These are phyloP conservation scores for Rhodotorula kratochvilovae DNA, from an alignment of 768 basidiomycete genomes.

Conservation along the genomic window DNA sequence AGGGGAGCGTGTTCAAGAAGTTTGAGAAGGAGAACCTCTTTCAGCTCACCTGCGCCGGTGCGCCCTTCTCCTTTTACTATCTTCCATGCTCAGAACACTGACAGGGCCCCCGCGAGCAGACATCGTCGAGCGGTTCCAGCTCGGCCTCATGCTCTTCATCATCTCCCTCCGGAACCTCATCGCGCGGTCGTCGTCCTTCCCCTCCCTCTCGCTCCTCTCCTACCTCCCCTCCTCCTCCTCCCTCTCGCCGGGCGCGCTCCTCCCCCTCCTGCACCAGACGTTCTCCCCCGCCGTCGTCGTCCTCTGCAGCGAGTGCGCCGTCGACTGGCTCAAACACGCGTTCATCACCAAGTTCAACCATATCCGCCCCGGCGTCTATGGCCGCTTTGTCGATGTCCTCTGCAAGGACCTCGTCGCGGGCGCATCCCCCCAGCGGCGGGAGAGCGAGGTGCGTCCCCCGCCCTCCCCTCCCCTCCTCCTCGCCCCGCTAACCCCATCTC, in stretches of 20 bases:
- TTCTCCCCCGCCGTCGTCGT: constrained; percentile 90
- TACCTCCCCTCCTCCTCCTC: constrained; percentile 52
- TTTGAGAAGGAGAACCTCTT: constrained; percentile 99
- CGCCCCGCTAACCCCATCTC: not conserved
- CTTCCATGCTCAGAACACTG: not conserved
- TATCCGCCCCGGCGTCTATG: constrained; percentile 89
- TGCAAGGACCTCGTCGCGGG: constrained; percentile 82
- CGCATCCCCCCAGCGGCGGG: constrained; percentile 50
- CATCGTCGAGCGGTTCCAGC: constrained; percentile 93
- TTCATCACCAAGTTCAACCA: constrained; percentile 99
- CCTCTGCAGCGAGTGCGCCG: constrained; percentile 81
- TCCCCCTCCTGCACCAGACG: constrained; percentile 59
- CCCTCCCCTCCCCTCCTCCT: not conserved
- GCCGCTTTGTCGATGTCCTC: constrained; percentile 88
- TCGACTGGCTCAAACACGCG: constrained; percentile 98
- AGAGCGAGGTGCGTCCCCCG: constrained; percentile 60
- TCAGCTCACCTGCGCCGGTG: constrained; percentile 95
- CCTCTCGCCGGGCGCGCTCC: constrained; percentile 30
- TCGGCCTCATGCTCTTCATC: constrained; percentile 80
- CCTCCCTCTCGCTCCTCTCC: constrained; percentile 70
- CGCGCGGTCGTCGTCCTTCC: constrained; percentile 82
- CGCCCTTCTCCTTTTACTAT: constrained; percentile 29
- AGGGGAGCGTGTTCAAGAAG: constrained; percentile 98
- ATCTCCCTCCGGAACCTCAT: constrained; percentile 93
- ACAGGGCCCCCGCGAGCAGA: constrained; percentile 53